Conservation (phyloP, 2,329 filamentous ascomycete genomes). For the Blumeria graminis region DNA sequence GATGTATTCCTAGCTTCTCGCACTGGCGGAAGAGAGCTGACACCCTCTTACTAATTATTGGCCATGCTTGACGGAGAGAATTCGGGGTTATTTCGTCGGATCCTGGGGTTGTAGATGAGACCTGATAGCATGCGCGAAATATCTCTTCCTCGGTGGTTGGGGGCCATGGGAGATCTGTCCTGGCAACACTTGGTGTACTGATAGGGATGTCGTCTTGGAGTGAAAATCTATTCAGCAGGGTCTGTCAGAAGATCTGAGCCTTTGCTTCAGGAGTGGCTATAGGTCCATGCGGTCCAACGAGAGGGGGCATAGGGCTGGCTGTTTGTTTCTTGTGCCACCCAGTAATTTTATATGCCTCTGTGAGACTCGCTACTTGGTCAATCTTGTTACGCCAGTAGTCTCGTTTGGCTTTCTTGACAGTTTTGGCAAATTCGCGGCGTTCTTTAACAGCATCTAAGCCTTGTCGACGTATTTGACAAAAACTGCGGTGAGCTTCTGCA, state of each 20-base stretch:
- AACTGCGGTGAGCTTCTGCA: background rate
- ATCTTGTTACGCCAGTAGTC: background rate
- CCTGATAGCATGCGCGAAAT: background rate
- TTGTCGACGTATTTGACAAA: background rate
- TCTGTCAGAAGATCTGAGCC: background rate
- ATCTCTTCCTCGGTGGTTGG: background rate
- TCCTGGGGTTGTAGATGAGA: background rate
- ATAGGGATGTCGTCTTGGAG: background rate
- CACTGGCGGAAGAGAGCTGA: background rate
- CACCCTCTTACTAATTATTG: background rate
- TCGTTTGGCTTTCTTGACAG: background rate
- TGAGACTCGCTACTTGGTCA: background rate
- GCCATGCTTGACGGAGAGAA: background rate
- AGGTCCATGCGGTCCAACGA: background rate
- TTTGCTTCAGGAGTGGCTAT: background rate
- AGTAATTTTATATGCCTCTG: background rate
- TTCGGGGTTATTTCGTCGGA: background rate
- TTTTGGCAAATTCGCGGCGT: background rate
- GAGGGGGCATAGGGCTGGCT: background rate
- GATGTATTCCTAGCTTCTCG: background rate
- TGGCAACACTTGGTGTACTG: background rate
- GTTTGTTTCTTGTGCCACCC: background rate
- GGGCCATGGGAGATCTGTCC: background rate
- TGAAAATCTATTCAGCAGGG: background rate
- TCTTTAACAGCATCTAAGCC: background rate